Evolutionary conservation across 371 early-diverging fungal genomes (phyloP).

Genomic region (Capillidium rhysosporum): DNA sequence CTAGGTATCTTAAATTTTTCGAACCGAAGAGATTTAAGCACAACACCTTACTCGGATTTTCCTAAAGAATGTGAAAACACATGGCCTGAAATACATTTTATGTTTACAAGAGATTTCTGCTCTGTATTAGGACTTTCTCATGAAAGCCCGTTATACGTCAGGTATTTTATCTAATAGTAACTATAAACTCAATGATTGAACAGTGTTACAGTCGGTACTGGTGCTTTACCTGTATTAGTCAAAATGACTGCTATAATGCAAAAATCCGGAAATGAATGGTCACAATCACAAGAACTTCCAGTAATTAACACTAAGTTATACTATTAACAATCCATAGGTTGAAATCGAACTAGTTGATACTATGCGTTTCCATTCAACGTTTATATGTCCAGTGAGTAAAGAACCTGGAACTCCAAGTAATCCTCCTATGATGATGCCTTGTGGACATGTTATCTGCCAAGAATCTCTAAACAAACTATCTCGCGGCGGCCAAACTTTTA

Average conservation of each 20-base stretch:
- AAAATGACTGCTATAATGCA: conserved; percentile 76
- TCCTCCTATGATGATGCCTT: conserved; percentile 95
- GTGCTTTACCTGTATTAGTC: conserved; percentile 74
- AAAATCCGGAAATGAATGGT: conserved; percentile 71
- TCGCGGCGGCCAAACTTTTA: conserved; percentile 9
- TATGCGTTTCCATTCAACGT: conserved; percentile 83
- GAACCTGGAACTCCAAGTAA: conserved; percentile 84
- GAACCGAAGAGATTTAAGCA: conserved; percentile 13
- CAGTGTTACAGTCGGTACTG: conserved; percentile 64
- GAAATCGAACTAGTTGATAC: conserved; percentile 67
- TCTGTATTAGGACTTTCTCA: conserved; percentile 51
- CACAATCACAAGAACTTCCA: conserved; percentile 71
- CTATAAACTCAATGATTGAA: not conserved
- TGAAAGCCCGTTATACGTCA: conserved; percentile 55
- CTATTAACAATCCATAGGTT: conserved; percentile 14
- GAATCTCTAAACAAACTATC: conserved; percentile 71
- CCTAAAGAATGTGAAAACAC: conserved; percentile 17
- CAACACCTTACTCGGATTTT: conserved; percentile 49
- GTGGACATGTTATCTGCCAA: conserved; percentile 91
- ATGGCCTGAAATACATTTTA: conserved; percentile 41
- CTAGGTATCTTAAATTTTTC: conserved; percentile 36
- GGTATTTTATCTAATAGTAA: conserved; percentile 18
- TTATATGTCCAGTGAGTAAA: conserved; percentile 94
- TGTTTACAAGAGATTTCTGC: conserved; percentile 77
- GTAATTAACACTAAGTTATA: conserved; percentile 14